Percentiles rank a stretch among this genome's conserved stretches.
Evolutionary conservation across 2,329 filamentous ascomycete species (phyloP).

Genomic region (Diplodia sapinea): DNA sequence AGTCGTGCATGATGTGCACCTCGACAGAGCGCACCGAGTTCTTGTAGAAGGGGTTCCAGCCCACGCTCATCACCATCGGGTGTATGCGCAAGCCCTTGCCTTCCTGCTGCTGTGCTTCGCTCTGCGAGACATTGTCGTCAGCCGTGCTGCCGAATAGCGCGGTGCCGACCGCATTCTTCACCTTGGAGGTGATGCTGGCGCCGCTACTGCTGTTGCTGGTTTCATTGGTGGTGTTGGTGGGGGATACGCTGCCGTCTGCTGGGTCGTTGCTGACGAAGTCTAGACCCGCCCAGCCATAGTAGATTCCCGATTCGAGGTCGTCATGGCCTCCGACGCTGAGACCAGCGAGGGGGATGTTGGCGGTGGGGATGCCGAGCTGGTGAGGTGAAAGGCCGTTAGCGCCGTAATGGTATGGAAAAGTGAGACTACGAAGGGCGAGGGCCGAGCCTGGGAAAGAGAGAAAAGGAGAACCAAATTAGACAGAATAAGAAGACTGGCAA

Average conservation of each 20-base stretch:
- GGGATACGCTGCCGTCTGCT: background rate
- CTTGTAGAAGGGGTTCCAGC: constrained; percentile 97
- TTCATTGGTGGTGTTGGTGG: constrained; percentile 7
- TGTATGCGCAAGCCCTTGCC: constrained; percentile 56
- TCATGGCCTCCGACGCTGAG: constrained; percentile 72
- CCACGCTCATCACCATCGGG: constrained; percentile 92
- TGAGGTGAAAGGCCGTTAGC: background rate
- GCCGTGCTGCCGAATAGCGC: constrained; percentile 23
- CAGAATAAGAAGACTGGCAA: background rate
- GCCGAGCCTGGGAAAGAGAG: background rate
- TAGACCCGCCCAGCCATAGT: constrained; percentile 89
- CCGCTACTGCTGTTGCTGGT: background rate
- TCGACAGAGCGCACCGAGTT: constrained; percentile 86
- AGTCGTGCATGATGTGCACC: constrained; percentile 84
- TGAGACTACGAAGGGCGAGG: background rate
- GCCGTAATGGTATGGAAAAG: background rate
- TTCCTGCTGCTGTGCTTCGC: background rate
- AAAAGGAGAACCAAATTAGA: background rate
- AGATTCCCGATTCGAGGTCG: constrained; percentile 77
- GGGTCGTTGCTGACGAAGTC: constrained; percentile 52
- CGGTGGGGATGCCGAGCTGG: constrained; percentile 89
- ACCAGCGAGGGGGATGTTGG: constrained; percentile 75
- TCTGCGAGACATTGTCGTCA: too few species aligned
- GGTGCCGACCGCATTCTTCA: constrained; percentile 21
- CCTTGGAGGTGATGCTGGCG: constrained; percentile 12